Evolutionary conservation across 441 rosid genomes (phyloP).

Genomic region (Kokia cookei): DNA sequence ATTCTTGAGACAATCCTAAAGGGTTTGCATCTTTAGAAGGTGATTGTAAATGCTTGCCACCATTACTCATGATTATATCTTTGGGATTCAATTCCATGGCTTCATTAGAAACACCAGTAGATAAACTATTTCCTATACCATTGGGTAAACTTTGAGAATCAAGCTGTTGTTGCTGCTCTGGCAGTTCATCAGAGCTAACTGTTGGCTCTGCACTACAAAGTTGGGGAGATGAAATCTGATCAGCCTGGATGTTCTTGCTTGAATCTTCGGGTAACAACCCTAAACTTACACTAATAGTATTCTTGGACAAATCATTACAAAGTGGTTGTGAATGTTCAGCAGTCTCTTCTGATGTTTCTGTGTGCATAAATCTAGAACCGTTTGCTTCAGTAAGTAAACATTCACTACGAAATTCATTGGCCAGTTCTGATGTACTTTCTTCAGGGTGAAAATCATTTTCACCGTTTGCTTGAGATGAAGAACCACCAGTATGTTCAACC

Average conservation of each 20-base stretch:
- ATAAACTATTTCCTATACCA: background rate
- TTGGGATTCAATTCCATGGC: constrained; percentile 3
- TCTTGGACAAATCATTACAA: constrained; percentile 5
- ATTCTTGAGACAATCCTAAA: constrained; percentile 20
- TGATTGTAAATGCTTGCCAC: background rate
- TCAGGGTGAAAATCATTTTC: constrained; percentile 15
- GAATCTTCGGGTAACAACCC: constrained; percentile 11
- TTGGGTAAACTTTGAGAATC: background rate
- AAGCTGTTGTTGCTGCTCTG: constrained; percentile 5
- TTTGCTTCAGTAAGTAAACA: constrained; percentile 2
- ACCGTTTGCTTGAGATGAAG: constrained; percentile 29
- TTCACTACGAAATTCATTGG: constrained; percentile 15
- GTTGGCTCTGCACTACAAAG: background rate
- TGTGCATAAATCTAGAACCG: no score
- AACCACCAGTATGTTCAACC: constrained; percentile 28
- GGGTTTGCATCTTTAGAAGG: constrained; percentile 5
- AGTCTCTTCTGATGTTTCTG: background rate
- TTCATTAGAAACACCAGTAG: constrained; percentile 4
- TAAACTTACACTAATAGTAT: constrained; percentile 1
- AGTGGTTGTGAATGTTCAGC: background rate
- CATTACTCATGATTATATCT: constrained; percentile 7
- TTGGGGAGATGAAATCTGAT: background rate
- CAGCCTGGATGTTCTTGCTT: constrained; percentile 3
- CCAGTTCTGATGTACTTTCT: constrained; percentile 20
- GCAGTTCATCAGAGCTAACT: background rate